Evolutionary conservation across 75 land plant species (phyloP).

Genomic region (Selaginella tamariscina): DNA sequence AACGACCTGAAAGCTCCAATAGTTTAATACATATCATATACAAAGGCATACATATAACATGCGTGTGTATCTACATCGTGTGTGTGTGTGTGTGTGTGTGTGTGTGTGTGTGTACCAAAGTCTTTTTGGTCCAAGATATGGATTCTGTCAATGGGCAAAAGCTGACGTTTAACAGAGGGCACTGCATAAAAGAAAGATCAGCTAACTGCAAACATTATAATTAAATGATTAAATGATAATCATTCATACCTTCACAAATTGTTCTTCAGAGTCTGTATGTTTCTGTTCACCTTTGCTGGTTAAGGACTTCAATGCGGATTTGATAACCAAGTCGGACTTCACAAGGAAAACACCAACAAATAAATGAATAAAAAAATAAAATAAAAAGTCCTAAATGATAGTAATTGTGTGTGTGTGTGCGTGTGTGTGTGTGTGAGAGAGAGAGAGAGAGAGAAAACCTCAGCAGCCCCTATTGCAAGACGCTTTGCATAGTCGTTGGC

Average conservation of each 20-base stretch:
- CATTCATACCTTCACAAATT: conserved; percentile 34
- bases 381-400: not conserved
- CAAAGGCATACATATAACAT: not conserved
- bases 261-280: conserved; percentile 19
- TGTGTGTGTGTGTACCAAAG: conserved; percentile 35
- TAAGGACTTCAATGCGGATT: conserved; percentile 37
- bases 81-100: too few relatives aligned
- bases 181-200: conserved; percentile 25
- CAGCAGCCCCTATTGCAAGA: conserved; percentile 36
- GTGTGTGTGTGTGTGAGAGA: too few relatives aligned
- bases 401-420: too few relatives aligned
- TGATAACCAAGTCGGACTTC: conserved; percentile 16
- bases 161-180: conserved; percentile 62
- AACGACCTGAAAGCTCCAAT: conserved; percentile 37
- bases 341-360: not conserved
- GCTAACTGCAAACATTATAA: not conserved
- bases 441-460: conserved; percentile 34
- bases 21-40: not conserved
- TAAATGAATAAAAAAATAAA: not conserved
- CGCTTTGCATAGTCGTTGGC: conserved; percentile 78
- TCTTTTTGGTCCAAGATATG: conserved; percentile 31
- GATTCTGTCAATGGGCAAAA: conserved; percentile 62
- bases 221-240: not conserved
- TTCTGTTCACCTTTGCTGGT: conserved; percentile 13
- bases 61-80: not conserved